Conservation (phyloP, 179 eudicot genomes). For the Beta lomatogona region DNA sequence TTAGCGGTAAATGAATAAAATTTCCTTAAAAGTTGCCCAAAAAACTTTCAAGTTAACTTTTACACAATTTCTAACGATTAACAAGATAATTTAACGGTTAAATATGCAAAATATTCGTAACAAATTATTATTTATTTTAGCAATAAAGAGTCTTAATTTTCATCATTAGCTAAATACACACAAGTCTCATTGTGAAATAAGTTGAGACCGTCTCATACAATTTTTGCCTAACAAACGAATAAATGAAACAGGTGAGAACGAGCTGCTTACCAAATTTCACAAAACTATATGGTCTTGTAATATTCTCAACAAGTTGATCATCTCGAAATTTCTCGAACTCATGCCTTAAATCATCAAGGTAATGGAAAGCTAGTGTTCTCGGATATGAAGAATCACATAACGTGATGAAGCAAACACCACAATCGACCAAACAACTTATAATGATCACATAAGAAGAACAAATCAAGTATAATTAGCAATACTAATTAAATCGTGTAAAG, state of each 20-base stretch:
- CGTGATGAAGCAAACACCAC: conserved; percentile 54
- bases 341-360: conserved; percentile 49
- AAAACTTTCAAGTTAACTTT: too few relatives aligned
- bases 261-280: conserved; percentile 42
- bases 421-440: conserved; percentile 44
- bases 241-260: neutral
- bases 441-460: neutral
- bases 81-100: too few relatives aligned
- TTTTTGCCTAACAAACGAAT: neutral
- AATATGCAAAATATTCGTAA: too few relatives aligned
- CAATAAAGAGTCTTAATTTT: too few relatives aligned
- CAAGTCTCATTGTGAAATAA: neutral
- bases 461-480: neutral
- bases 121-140: neutral
- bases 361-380: conserved; percentile 45
- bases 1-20: too few relatives aligned
- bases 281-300: conserved; percentile 48
- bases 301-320: conserved; percentile 30
- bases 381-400: conserved; percentile 55
- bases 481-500: neutral
- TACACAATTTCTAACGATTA: too few relatives aligned
- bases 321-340: conserved; percentile 44
- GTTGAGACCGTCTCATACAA: neutral
- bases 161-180: too few relatives aligned
- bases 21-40: too few relatives aligned